Conservation (phyloP, 2,329 filamentous ascomycete genomes). For the Pseudogymnoascus sp. region DNA sequence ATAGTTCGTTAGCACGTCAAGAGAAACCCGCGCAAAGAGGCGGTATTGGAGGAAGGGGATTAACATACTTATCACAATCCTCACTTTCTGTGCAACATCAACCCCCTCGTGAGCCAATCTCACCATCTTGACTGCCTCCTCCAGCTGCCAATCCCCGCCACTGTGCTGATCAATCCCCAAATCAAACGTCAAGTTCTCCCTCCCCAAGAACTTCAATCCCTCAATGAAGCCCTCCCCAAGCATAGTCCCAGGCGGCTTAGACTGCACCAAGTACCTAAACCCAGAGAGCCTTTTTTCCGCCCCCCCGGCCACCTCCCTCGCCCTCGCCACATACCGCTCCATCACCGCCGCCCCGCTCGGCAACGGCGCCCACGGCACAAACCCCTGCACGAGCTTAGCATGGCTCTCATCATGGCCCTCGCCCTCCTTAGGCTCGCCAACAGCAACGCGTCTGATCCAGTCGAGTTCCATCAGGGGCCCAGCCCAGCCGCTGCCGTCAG, state of each 20-base stretch:
- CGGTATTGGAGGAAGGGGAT: neutral
- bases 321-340: slow-evolving; percentile 55
- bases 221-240: slow-evolving; percentile 56
- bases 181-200: slow-evolving; percentile 64
- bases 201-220: slow-evolving; percentile 56
- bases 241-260: slow-evolving; percentile 60
- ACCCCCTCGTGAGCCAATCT: slow-evolving; percentile 55
- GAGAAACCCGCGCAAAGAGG: neutral
- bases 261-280: slow-evolving; percentile 76
- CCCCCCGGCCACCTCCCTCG: slow-evolving; percentile 52
- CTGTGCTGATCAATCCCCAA: slow-evolving; percentile 73
- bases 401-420: slow-evolving; percentile 50
- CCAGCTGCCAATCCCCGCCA: slow-evolving; percentile 66
- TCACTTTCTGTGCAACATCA: slow-evolving; percentile 46
- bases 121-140: slow-evolving; percentile 64
- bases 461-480: slow-evolving; percentile 64
- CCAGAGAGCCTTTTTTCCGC: slow-evolving; percentile 57
- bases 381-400: slow-evolving; percentile 52
- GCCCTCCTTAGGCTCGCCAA: slow-evolving; percentile 46
- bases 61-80: slow-evolving; percentile 27
- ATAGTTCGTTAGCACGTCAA: slow-evolving; percentile 14
- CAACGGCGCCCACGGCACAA: slow-evolving; percentile 82
- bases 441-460: slow-evolving; percentile 58
- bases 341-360: slow-evolving; percentile 54
- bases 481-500: slow-evolving; percentile 51